These are phyloP conservation scores for Arabidopsis thaliana DNA, from an alignment of 345 rosid genomes.

Conservation along the genomic window DNA sequence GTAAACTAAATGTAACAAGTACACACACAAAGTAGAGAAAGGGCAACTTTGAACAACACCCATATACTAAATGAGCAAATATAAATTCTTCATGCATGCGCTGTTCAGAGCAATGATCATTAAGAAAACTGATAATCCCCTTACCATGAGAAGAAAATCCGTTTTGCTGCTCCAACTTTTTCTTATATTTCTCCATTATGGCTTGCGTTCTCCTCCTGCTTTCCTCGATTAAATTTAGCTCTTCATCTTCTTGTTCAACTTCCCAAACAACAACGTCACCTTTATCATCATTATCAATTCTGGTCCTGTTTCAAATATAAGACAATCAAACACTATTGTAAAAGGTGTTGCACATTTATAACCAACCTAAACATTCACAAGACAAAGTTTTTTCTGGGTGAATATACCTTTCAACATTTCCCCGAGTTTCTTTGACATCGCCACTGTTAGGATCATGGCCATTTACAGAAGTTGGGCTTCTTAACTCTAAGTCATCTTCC, in stretches of 20 bases:
- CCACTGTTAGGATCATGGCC: too few species aligned
- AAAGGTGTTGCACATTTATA: too few species aligned
- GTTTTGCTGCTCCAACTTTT: constrained; percentile 52
- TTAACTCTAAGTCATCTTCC: too few species aligned
- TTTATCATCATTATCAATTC: too few species aligned
- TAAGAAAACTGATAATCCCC: constrained; percentile 38
- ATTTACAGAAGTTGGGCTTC: too few species aligned
- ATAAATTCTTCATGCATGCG: background rate
- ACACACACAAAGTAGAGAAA: background rate
- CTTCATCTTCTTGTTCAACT: constrained; percentile 61
- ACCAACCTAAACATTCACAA: too few species aligned
- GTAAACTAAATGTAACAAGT: background rate
- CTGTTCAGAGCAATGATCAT: background rate
- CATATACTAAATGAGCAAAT: background rate
- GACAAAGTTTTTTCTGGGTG: too few species aligned
- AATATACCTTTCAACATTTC: too few species aligned
- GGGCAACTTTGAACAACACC: constrained; percentile 7
- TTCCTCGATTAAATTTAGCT: constrained; percentile 72
- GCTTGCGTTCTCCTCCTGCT: constrained; percentile 77
- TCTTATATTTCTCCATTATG: constrained; percentile 71
- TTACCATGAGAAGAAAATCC: constrained; percentile 43
- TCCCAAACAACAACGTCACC: too few species aligned
- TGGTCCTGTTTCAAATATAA: too few species aligned
- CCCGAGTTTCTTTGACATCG: too few species aligned
- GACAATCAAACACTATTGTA: too few species aligned